Evolutionary conservation across 2,329 filamentous ascomycete genomes (phyloP), one percentile per base, ranked within the genome.

Genomic region (Lachnellula suecica): DNA sequence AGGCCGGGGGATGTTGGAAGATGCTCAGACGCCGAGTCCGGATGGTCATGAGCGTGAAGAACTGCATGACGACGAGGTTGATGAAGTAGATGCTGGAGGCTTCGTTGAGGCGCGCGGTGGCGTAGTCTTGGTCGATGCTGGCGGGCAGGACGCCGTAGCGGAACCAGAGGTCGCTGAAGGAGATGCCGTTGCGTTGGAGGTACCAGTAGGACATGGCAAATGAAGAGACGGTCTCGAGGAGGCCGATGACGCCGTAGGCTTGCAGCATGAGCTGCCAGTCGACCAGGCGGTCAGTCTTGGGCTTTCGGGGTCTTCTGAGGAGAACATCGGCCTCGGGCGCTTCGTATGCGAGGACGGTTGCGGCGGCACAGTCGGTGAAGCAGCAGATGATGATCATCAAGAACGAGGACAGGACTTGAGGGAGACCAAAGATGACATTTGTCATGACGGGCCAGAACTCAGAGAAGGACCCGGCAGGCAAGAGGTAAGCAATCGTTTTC

Each of bases 61-160:
- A 85, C 75, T 89, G 86, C 77, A 92, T 90, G 44, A 92, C 84
- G 2, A 93, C 88, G 20, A 93, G 73, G 53, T 85, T 92, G 59
- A 91, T 81, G 62, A 92, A 92, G 69, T 92, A 92, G 54, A 93
- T 85, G 15, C 67, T 74, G 46, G 51, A 75, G 45, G 64, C 57
- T 51, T 61, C 67, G 35, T 49, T 56, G 15, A 63, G 38, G 54
- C 76, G 82, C 49, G 80, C 72, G 51, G 80, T 81, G 61, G 81
- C 82, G 49, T 83, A 78, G 3, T 76, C 71, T 58, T 79, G 79
- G 23, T 79, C 68, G 13, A 77, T 71, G 4, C 67, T 66, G 0
- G 64, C 70, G 43, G 74, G 71, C 3, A 70, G 65, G 34, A 70
- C 70, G 46, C 84, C 84, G 63, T 88, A 90, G 20, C 78, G 76